These are phyloP conservation scores for Tuber borchii DNA, from an alignment of 495 filamentous ascomycete genomes.

Conservation along the genomic window DNA sequence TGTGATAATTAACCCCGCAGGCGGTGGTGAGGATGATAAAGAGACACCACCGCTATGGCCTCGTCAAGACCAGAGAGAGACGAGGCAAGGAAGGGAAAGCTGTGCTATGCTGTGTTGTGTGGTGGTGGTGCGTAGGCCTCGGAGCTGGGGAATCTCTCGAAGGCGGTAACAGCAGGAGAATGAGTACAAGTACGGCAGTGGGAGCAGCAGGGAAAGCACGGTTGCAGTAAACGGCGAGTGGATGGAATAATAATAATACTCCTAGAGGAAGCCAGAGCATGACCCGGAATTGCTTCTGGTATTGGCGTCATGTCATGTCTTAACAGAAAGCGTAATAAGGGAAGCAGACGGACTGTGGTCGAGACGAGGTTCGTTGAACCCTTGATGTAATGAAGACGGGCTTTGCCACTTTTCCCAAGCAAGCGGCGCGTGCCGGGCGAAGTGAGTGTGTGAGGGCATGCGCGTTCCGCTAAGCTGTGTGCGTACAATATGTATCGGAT, in stretches of 20 bases:
- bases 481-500: conserved; percentile 35
- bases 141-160: not conserved
- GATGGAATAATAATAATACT: conserved; percentile 11
- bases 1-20: conserved; percentile 31
- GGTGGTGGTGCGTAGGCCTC: conserved; percentile 5
- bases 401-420: conserved; percentile 42
- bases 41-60: conserved; percentile 39
- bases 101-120: conserved; percentile 28
- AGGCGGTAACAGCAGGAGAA: not conserved
- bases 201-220: conserved; percentile 16
- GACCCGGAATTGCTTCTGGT: conserved; percentile 35
- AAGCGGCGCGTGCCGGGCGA: conserved; percentile 42
- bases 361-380: conserved; percentile 36
- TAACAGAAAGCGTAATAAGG: conserved; percentile 26
- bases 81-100: conserved; percentile 36
- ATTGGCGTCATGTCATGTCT: conserved; percentile 42
- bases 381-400: conserved; percentile 42
- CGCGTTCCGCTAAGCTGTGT: conserved; percentile 40
- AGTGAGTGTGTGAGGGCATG: conserved; percentile 37
- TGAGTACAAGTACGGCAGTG: conserved; percentile 7
- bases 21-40: conserved; percentile 34
- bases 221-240: conserved; percentile 19
- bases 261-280: conserved; percentile 31
- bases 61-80: conserved; percentile 33
- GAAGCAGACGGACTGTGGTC: conserved; percentile 26